Evolutionary conservation across 257 asterid genomes (phyloP), one percentile per base, ranked within the genome.

Genomic region (Solanum etuberosum): DNA sequence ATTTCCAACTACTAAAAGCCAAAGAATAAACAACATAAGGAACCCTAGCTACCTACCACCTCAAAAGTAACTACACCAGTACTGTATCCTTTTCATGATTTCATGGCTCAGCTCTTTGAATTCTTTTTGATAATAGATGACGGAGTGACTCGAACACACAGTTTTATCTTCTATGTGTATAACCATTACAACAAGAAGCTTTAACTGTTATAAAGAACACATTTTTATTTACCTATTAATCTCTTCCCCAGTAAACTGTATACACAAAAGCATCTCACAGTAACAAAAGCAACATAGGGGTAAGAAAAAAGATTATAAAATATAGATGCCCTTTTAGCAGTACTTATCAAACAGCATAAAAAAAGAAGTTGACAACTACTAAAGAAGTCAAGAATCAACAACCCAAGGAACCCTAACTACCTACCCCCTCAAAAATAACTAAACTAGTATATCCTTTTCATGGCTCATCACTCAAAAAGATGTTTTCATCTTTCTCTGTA

Each of bases 41-140:
- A 38, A 12, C 23, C 48, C 80, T 72, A 72, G 80, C 31, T 73
- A 73, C 81, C 81, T 73, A 35, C 48, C 81, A 73, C 81, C 81
- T 5, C 20, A 73, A 73, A 73, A 73, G 1, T 21, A 73, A 35
- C 16, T 35, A 73, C 18, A 72, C 20, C 35, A 35, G 81, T 21
- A 73, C 5, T 21, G 0, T 1, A 9, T 35, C 9, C 16, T 21
- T 20, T 35, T 1, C 78, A 71, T 32, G 78, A 10, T 14, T 25
- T 67, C 73, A 27, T 67, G 73, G 31, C 70, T 61, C 71, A 63
- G 15, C 71, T 12, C 32, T 57, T n/a, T 25, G 3, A 63, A 63
- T 63, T 63, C 31, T 9, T 63, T 63, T 63, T n/a, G 32, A 63
- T 63, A n/a, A 1, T 21, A 57, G 65, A 23, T 63, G 71, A 63